Conservation (phyloP, 1,284 basidiomycete species). For the Gymnopus androsaceus region DNA sequence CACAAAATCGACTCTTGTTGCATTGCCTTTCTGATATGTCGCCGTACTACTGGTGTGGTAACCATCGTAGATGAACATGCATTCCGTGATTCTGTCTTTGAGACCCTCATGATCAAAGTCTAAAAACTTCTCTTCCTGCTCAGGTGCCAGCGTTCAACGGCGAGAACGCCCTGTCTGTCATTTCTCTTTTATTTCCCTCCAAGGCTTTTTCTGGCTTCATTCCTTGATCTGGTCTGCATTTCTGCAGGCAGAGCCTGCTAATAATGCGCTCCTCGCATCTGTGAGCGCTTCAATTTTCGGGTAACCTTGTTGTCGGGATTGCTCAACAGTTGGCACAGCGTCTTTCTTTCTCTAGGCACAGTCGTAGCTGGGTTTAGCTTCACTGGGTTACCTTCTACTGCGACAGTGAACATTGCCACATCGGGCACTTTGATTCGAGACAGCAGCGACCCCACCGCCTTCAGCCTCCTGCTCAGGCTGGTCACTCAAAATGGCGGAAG, state of each 20-base stretch:
- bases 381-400: constrained; percentile 3
- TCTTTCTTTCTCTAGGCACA: constrained; percentile 2
- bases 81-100: no score
- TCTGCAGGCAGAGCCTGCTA: constrained; percentile 9
- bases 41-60: no score
- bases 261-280: constrained; percentile 5
- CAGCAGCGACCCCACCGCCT: not conserved
- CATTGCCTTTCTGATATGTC: no score
- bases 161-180: not conserved
- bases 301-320: not conserved
- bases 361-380: constrained; percentile 5
- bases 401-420: not conserved
- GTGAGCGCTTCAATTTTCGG: not conserved
- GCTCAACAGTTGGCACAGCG: not conserved
- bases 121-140: not conserved
- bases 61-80: no score
- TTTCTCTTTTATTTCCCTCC: not conserved
- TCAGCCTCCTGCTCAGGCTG: constrained; percentile 1
- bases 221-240: not conserved
- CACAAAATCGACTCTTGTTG: no score
- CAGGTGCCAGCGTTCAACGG: not conserved
- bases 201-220: not conserved
- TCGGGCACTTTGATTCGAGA: constrained; percentile 5
- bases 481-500: not conserved
- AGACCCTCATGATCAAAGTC: not conserved